Conservation (phyloP, 495 filamentous ascomycete genomes). For the Penicillium alfredii region DNA sequence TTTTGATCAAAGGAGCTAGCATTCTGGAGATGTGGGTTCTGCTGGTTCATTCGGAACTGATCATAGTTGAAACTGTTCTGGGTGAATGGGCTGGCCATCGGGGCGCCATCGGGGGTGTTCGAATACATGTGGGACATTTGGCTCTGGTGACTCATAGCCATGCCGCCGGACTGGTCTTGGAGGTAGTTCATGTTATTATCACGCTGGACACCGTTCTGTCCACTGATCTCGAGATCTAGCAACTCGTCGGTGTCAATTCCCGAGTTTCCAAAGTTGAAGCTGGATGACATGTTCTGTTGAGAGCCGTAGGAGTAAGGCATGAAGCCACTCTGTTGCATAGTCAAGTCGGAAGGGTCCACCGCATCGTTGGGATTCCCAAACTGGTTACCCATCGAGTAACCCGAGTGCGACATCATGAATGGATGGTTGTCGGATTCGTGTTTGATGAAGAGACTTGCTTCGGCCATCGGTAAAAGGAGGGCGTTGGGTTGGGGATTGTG, state of each 20-base stretch:
- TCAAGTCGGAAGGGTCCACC: conserved; percentile 83
- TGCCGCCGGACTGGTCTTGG: conserved; percentile 40
- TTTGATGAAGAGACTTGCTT: conserved; percentile 65
- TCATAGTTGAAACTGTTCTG: conserved; percentile 64
- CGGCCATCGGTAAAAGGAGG: conserved; percentile 25
- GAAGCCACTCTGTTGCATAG: conserved; percentile 54
- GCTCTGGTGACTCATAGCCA: conserved; percentile 44
- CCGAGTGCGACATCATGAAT: conserved; percentile 51
- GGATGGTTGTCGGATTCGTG: conserved; percentile 65
- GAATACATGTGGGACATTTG: conserved; percentile 72
- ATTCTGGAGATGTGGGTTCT: conserved; percentile 45
- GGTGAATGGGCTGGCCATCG: conserved; percentile 81
- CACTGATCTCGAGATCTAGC: conserved; percentile 46
- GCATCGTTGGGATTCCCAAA: conserved; percentile 58
- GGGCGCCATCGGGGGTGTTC: conserved; percentile 78
- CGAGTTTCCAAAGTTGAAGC: conserved; percentile 50
- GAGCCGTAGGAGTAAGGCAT: conserved; percentile 45
- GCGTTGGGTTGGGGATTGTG: conserved; percentile 5
- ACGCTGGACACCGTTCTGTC: conserved; percentile 38
- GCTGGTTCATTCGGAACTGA: conserved; percentile 60
- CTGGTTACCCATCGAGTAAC: conserved; percentile 60
- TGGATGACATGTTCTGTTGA: conserved; percentile 47
- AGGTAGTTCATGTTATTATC: conserved; percentile 39
- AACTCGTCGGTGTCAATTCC: conserved; percentile 51
- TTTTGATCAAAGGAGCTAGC: conserved; percentile 50